These are phyloP conservation scores for Penicillium verhagenii DNA, from an alignment of 495 filamentous ascomycete genomes.

Conservation along the genomic window DNA sequence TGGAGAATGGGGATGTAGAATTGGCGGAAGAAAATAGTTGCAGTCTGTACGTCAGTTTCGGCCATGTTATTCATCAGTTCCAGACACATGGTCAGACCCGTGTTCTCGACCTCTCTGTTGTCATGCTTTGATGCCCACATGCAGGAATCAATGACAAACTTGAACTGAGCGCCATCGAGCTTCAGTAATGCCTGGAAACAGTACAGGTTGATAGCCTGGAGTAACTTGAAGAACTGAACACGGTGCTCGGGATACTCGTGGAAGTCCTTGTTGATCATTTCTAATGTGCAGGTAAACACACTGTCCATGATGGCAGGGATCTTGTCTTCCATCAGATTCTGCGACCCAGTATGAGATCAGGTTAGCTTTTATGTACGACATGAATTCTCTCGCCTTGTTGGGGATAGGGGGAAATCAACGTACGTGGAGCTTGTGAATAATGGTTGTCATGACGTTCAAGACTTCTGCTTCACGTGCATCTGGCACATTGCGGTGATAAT, in stretches of 20 bases:
- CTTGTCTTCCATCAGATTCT: constrained; percentile 96
- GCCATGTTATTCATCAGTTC: constrained; percentile 98
- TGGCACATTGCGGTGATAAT: constrained; percentile 96
- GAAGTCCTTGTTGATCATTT: constrained; percentile 99
- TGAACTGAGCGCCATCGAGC: constrained; percentile 93
- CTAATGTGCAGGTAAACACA: constrained; percentile 96
- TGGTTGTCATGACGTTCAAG: constrained; percentile 94
- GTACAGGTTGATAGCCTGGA: constrained; percentile 91
- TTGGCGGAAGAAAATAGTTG: constrained; percentile 93
- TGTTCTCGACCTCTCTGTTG: constrained; percentile 95
- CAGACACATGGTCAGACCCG: constrained; percentile 98
- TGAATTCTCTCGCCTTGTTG: neutral
- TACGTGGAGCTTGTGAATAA: constrained; percentile 94
- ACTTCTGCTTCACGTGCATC: constrained; percentile 97
- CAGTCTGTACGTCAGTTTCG: constrained; percentile 80
- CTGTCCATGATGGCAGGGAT: constrained; percentile 97
- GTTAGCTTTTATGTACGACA: constrained; percentile 1
- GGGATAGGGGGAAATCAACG: constrained; percentile 32
- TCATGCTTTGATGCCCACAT: constrained; percentile 99
- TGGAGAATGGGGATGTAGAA: constrained; percentile 95
- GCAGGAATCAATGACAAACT: constrained; percentile 98
- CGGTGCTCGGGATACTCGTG: constrained; percentile 98
- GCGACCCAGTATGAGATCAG: neutral
- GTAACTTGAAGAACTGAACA: constrained; percentile 96
- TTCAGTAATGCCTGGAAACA: constrained; percentile 94